phyloP scores from a whole-genome alignment of 2,329 filamentous ascomycete genomes.

The Microascus cirrosus region DNA sequence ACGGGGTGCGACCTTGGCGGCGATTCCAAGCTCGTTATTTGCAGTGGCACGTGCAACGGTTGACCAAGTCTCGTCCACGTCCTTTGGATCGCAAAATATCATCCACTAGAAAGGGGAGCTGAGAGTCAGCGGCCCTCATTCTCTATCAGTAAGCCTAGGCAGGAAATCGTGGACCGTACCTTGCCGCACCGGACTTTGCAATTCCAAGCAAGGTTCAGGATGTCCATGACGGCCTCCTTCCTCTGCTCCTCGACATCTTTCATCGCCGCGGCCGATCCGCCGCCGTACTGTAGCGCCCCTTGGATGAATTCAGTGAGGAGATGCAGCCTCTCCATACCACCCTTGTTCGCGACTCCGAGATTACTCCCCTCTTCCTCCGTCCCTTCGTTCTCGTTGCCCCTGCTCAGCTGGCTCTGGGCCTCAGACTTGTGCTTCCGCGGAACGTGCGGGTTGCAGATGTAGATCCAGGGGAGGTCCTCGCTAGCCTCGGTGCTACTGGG shows the following conservation, averaged over 20 bases:
- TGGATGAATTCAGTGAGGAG: slow-evolving; percentile 36
- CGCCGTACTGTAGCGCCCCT: slow-evolving; percentile 26
- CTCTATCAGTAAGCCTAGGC: neutral
- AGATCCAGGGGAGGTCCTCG: slow-evolving; percentile 55
- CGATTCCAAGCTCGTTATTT: slow-evolving; percentile 57
- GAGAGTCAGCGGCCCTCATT: neutral
- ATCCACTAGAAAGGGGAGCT: slow-evolving; percentile 49
- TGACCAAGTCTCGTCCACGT: slow-evolving; percentile 55
- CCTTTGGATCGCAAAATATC: slow-evolving; percentile 46
- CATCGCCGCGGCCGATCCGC: slow-evolving; percentile 22
- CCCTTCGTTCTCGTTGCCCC: slow-evolving; percentile 36
- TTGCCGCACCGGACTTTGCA: slow-evolving; percentile 55
- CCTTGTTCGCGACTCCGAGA: slow-evolving; percentile 34
- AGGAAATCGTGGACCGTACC: slow-evolving; percentile 24
- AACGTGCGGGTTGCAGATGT: slow-evolving; percentile 53
- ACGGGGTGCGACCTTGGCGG: slow-evolving; percentile 59
- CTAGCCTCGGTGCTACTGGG: slow-evolving; percentile 47
- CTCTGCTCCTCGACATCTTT: slow-evolving; percentile 38
- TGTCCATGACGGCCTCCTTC: slow-evolving; percentile 35
- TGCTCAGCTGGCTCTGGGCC: slow-evolving; percentile 22
- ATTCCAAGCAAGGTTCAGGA: slow-evolving; percentile 49
- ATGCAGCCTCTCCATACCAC: slow-evolving; percentile 38
- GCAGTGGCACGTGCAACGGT: slow-evolving; percentile 55
- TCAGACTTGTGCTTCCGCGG: slow-evolving; percentile 19
- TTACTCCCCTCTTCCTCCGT: slow-evolving; percentile 34